Conservation (phyloP, 2,329 filamentous ascomycete species). For the Akanthomyces dipterigenus region DNA sequence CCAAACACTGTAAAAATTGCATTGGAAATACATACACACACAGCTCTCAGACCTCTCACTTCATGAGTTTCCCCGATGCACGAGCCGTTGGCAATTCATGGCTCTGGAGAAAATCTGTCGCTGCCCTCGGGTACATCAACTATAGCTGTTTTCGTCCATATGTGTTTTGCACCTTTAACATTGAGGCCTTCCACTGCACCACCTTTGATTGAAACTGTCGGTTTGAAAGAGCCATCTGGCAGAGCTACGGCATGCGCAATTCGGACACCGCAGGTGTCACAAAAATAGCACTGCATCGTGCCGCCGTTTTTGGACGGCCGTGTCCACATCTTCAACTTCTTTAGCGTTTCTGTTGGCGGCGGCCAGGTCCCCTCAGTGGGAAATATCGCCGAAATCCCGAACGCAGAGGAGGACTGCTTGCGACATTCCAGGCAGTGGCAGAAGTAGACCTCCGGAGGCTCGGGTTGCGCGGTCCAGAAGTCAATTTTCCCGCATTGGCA, state of each 20-base stretch:
- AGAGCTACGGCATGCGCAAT: constrained; percentile 37
- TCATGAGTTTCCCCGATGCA: too few species aligned
- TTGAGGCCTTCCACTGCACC: constrained; percentile 36
- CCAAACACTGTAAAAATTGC: constrained; percentile 10
- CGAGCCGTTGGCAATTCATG: neutral
- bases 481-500: constrained; percentile 36
- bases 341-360: constrained; percentile 25
- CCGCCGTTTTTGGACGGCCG: constrained; percentile 34
- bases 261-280: constrained; percentile 37
- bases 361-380: constrained; percentile 34
- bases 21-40: neutral
- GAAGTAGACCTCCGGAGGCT: constrained; percentile 32
- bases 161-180: constrained; percentile 35
- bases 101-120: constrained; percentile 16
- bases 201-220: constrained; percentile 39
- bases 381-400: constrained; percentile 39
- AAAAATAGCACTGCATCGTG: constrained; percentile 37
- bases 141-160: constrained; percentile 38
- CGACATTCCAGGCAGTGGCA: constrained; percentile 43
- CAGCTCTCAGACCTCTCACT: neutral
- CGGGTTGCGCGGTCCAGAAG: constrained; percentile 28
- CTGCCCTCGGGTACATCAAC: constrained; percentile 35
- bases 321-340: constrained; percentile 29
- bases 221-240: constrained; percentile 29
- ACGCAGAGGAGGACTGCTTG: constrained; percentile 38